Conservation (phyloP, 768 basidiomycete genomes). For the Tylopilus plumbeoviolaceoides region DNA sequence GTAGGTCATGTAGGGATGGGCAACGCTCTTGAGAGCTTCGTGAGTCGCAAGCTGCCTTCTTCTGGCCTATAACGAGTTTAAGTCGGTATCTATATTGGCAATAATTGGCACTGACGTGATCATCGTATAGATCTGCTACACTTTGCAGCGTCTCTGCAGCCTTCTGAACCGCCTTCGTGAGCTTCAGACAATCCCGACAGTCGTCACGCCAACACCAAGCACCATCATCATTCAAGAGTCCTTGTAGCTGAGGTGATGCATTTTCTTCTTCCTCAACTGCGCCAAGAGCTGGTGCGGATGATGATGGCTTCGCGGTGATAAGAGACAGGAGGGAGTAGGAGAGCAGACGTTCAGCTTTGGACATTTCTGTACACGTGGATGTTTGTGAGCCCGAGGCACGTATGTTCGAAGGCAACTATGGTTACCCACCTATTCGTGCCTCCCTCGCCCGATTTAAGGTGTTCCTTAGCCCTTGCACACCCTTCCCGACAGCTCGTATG, state of each 20-base stretch:
- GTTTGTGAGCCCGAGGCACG: background rate
- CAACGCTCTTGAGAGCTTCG: slow-evolving; percentile 69
- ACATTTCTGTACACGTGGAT: slow-evolving; percentile 57
- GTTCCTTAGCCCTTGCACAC: slow-evolving; percentile 62
- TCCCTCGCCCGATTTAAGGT: slow-evolving; percentile 62
- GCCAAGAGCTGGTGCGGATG: slow-evolving; percentile 44
- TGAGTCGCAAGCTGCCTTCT: slow-evolving; percentile 70
- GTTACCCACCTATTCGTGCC: slow-evolving; percentile 56
- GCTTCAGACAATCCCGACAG: slow-evolving; percentile 70
- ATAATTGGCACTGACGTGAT: slow-evolving; percentile 54
- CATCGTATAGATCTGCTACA: slow-evolving; percentile 75
- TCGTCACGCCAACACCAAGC: slow-evolving; percentile 88
- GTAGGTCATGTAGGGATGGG: slow-evolving; percentile 71
- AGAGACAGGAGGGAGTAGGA: slow-evolving; percentile 72
- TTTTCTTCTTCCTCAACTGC: slow-evolving; percentile 47
- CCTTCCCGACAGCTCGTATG: slow-evolving; percentile 59
- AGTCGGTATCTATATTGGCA: slow-evolving; percentile 1
- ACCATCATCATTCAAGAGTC: slow-evolving; percentile 63
- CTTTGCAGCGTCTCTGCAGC: slow-evolving; percentile 68
- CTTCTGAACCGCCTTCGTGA: slow-evolving; percentile 77
- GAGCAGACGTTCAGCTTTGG: slow-evolving; percentile 67
- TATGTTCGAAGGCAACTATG: background rate
- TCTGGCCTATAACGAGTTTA: slow-evolving; percentile 49
- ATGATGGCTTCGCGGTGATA: slow-evolving; percentile 64
- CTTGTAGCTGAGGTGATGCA: slow-evolving; percentile 40